Evolutionary conservation across 805 yeast genomes (phyloP).

Genomic region (Metschnikowia dekortorum): DNA sequence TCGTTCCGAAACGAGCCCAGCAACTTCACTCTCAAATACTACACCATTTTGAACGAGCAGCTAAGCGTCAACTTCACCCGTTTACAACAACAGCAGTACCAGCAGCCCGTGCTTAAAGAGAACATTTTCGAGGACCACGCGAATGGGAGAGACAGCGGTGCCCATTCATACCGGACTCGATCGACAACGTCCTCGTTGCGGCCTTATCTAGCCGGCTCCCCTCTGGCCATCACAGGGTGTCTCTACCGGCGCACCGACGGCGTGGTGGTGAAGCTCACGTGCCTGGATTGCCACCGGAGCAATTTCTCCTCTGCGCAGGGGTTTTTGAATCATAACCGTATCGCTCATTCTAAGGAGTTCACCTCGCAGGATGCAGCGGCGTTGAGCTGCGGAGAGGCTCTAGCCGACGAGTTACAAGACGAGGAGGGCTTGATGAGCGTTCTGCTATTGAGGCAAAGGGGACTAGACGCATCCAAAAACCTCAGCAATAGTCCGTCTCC

Average conservation of each 20-base stretch:
- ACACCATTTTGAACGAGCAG: conserved; percentile 31
- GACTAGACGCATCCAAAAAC: conserved; percentile 40
- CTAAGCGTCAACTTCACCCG: conserved; percentile 31
- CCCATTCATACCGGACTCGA: conserved; percentile 42
- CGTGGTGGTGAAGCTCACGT: conserved; percentile 59
- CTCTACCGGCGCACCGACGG: conserved; percentile 69
- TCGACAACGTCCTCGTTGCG: conserved; percentile 52
- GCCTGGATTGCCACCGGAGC: conserved; percentile 62
- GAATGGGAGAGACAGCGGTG: neutral
- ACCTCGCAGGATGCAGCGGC: conserved; percentile 75
- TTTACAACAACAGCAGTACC: conserved; percentile 17
- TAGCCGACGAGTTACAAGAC: conserved; percentile 55
- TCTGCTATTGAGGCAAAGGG: conserved; percentile 28
- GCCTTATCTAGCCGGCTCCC: conserved; percentile 33
- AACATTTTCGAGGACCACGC: conserved; percentile 8
- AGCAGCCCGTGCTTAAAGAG: conserved; percentile 12
- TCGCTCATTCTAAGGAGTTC: conserved; percentile 68
- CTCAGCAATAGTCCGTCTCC: conserved; percentile 35
- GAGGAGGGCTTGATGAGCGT: conserved; percentile 43
- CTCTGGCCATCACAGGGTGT: conserved; percentile 38
- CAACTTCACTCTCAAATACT: conserved; percentile 42
- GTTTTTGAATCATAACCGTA: conserved; percentile 69
- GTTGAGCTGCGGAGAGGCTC: conserved; percentile 54
- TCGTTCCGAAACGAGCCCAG: conserved; percentile 41
- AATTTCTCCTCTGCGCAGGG: conserved; percentile 81